These are phyloP conservation scores for Chamaecyparis obtusa DNA, from an alignment of 75 land plant species.

Conservation along the genomic window DNA sequence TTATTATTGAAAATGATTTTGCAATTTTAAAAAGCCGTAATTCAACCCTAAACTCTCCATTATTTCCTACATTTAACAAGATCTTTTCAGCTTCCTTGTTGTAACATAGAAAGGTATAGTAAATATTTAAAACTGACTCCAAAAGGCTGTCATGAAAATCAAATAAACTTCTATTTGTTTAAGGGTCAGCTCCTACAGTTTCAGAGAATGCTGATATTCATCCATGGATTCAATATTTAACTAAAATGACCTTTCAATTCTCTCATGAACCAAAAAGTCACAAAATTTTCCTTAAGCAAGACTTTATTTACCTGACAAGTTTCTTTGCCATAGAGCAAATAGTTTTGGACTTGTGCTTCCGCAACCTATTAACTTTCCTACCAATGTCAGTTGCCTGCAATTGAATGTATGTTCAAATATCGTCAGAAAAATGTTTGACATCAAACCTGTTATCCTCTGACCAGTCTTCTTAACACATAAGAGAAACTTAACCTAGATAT, in stretches of 20 bases:
- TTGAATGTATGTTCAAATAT: background rate
- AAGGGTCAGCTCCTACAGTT: background rate
- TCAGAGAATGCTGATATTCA: background rate
- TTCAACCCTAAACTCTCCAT: background rate
- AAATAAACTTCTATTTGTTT: background rate
- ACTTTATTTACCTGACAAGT: slow-evolving; percentile 56
- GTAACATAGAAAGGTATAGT: background rate
- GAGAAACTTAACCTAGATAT: background rate
- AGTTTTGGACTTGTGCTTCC: slow-evolving; percentile 67
- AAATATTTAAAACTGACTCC: too few relatives aligned
- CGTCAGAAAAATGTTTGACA: background rate
- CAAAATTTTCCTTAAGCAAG: background rate
- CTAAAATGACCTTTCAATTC: background rate
- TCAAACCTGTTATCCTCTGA: background rate
- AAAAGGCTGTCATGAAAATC: background rate
- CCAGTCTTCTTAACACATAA: background rate
- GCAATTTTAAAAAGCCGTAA: background rate
- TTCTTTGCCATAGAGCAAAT: slow-evolving; percentile 55
- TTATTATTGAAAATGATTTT: background rate
- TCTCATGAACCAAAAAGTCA: background rate
- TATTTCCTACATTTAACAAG: background rate
- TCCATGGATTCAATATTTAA: background rate
- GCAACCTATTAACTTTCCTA: slow-evolving; percentile 63
- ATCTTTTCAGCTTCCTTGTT: background rate
- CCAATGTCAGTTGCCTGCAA: slow-evolving; percentile 87